Conservation (phyloP, 768 basidiomycete genomes). For the Boletus sp. region DNA sequence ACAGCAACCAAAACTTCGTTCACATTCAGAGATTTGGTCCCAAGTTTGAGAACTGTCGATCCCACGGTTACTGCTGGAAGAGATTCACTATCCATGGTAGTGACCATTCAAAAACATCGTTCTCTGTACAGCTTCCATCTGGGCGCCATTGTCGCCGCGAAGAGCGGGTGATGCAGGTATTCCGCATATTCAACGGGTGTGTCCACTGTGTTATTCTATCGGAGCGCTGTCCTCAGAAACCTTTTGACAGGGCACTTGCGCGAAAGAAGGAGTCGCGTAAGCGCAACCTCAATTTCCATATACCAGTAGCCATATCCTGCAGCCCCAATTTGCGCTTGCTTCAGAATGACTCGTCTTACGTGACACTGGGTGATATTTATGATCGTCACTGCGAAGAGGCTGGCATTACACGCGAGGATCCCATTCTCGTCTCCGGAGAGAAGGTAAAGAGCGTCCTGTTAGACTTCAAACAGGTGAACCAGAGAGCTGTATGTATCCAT, state of each 20-base stretch:
- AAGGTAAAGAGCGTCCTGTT: conserved; percentile 70
- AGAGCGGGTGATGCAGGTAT: conserved; percentile 86
- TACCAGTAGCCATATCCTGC: conserved; percentile 83
- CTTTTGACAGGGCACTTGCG: conserved; percentile 59
- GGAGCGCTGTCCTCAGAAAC: not conserved
- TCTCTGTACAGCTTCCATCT: conserved; percentile 87
- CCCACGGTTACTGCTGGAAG: conserved; percentile 83
- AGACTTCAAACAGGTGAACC: conserved; percentile 49
- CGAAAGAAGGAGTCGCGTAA: conserved; percentile 93
- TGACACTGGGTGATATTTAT: conserved; percentile 89
- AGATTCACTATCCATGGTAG: conserved; percentile 88
- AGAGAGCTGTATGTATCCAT: conserved; percentile 35
- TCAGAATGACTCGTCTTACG: conserved; percentile 88
- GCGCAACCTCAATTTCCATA: conserved; percentile 86
- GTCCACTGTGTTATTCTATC: conserved; percentile 17
- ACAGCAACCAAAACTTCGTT: conserved; percentile 86
- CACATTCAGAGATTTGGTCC: conserved; percentile 88
- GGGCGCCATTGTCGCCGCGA: conserved; percentile 85
- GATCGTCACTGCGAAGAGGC: conserved; percentile 79
- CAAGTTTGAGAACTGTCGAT: conserved; percentile 86
- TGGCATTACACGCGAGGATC: conserved; percentile 82
- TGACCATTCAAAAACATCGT: conserved; percentile 86
- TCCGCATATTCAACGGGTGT: conserved; percentile 92
- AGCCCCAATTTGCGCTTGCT: conserved; percentile 81
- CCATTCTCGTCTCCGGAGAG: conserved; percentile 80